Evolutionary conservation across 352 stramenopile genomes (phyloP).

Genomic region (Pythium aphanidermatum): DNA sequence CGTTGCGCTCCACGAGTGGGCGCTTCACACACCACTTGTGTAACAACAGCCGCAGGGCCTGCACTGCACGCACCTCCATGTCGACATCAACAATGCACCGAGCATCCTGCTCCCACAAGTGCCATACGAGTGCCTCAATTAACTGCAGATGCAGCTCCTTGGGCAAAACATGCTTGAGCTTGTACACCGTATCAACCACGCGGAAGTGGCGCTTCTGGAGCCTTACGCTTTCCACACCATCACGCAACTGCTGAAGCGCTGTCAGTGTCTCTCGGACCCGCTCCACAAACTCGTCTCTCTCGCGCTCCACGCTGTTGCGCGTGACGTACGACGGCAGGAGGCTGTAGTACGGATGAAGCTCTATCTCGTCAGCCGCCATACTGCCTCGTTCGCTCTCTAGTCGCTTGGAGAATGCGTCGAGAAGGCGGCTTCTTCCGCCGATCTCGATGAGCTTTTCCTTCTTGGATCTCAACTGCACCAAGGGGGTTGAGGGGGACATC

Average conservation of each 20-base stretch:
- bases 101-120: constrained; percentile 40
- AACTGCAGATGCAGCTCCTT: constrained; percentile 31
- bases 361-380: not conserved
- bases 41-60: constrained; percentile 37
- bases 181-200: constrained; percentile 46
- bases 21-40: constrained; percentile 45
- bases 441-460: too few relatives aligned
- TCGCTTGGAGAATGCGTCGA: too few relatives aligned
- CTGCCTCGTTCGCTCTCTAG: too few relatives aligned
- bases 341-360: constrained; percentile 48
- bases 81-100: constrained; percentile 41
- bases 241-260: constrained; percentile 24
- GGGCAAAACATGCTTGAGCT: constrained; percentile 57
- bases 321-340: constrained; percentile 56
- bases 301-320: constrained; percentile 25
- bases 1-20: constrained; percentile 2
- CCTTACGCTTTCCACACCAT: not conserved
- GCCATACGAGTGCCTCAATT: constrained; percentile 36
- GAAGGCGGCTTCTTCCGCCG: too few relatives aligned
- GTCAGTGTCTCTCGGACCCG: constrained; percentile 40
- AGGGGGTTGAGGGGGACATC: too few relatives aligned
- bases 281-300: constrained; percentile 38
- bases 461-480: too few relatives aligned
- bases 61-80: constrained; percentile 38
- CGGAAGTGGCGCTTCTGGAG: constrained; percentile 62